Evolutionary conservation across 192 early-diverging fungal genomes (phyloP).

Genomic region (Spizellomyces sp.): DNA sequence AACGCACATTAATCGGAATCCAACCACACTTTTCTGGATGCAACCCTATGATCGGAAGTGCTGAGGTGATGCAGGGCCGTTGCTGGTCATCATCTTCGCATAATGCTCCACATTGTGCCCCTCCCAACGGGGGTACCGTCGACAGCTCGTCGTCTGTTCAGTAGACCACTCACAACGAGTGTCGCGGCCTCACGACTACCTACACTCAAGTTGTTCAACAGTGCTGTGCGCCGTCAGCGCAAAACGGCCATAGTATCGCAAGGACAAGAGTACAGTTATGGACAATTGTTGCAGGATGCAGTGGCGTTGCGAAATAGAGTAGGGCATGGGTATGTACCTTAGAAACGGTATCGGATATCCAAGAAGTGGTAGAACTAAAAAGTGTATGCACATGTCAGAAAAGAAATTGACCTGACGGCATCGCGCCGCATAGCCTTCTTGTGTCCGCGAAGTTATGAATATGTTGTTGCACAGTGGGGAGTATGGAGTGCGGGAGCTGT

Average conservation of each 20-base stretch:
- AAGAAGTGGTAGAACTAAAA: not conserved
- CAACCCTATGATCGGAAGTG: too few species aligned
- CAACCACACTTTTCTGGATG: too few species aligned
- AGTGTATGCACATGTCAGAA: not conserved
- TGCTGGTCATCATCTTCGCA: too few species aligned
- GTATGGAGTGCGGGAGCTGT: constrained; percentile 77
- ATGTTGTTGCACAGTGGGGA: constrained; percentile 35
- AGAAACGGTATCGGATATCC: not conserved
- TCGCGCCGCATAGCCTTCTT: constrained; percentile 37
- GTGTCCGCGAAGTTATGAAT: constrained; percentile 32
- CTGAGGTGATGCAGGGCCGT: too few species aligned
- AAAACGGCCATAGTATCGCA: constrained; percentile 5
- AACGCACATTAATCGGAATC: too few species aligned
- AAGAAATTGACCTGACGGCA: not conserved
- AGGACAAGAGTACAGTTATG: constrained; percentile 5
- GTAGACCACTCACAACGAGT: too few species aligned
- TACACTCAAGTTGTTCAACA: not conserved
- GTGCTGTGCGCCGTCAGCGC: not conserved
- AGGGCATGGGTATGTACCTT: not conserved
- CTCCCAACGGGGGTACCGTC: too few species aligned
- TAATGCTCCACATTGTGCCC: too few species aligned
- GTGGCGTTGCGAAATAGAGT: not conserved
- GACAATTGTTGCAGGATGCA: constrained; percentile 12
- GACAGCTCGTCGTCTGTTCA: too few species aligned
- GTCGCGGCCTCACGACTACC: not conserved